Percentiles rank a stretch among this genome's conserved stretches.
Conservation (phyloP, 2,329 filamentous ascomycete genomes). For the Talaromyces islandicus region DNA sequence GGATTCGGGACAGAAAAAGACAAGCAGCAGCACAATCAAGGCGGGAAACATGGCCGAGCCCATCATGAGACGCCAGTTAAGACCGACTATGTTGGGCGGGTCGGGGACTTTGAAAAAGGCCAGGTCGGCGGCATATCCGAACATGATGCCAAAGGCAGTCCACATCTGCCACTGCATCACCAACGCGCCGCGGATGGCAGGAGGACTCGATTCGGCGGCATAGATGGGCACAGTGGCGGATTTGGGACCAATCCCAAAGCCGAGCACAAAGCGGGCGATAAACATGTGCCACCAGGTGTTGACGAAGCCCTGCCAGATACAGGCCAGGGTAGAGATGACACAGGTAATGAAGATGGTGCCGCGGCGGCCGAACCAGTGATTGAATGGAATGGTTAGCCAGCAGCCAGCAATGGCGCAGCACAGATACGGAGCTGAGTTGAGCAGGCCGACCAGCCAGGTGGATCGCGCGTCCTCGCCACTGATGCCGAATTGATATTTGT, state of each 20-base stretch:
- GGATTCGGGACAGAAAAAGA: slow-evolving; percentile 58
- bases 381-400: slow-evolving; percentile 69
- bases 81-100: slow-evolving; percentile 48
- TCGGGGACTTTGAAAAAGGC: slow-evolving; percentile 55
- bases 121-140: slow-evolving; percentile 55
- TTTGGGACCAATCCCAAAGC: slow-evolving; percentile 72
- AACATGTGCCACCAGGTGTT: slow-evolving; percentile 68
- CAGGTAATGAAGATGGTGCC: slow-evolving; percentile 73
- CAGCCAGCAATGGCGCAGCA: slow-evolving; percentile 64
- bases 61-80: slow-evolving; percentile 65
- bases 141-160: slow-evolving; percentile 47
- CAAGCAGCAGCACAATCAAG: slow-evolving; percentile 50
- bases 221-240: slow-evolving; percentile 71
- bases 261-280: slow-evolving; percentile 64
- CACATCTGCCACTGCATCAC: slow-evolving; percentile 76
- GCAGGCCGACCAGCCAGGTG: slow-evolving; percentile 56
- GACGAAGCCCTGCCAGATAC: slow-evolving; percentile 57
- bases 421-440: slow-evolving; percentile 54
- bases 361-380: slow-evolving; percentile 62
- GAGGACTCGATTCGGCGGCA: slow-evolving; percentile 66
- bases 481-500: slow-evolving; percentile 57
- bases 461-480: slow-evolving; percentile 41
- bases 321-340: slow-evolving; percentile 57
- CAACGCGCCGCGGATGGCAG: slow-evolving; percentile 63
- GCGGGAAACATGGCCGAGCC: slow-evolving; percentile 60